Base-by-base conservation (phyloP, 805 yeast genomes). In the Schizosaccharomyces cryophilus region DNA sequence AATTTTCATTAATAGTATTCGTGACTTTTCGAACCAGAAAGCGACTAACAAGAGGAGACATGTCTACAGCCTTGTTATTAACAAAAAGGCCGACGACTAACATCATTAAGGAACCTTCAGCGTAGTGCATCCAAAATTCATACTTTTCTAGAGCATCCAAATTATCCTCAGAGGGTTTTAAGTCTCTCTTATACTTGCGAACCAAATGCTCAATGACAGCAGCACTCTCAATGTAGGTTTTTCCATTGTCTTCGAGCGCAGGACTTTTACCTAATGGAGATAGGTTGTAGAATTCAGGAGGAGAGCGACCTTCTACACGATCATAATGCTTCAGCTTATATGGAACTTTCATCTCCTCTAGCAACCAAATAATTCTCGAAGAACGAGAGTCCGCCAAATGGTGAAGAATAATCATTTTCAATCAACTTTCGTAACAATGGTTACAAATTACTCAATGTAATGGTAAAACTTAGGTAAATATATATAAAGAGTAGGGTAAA, bases 261-360 rank as follows among this genome's bases (percentile, higher is more conserved):
- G 90, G 90, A 0, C 81, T 72, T 66, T 80, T 81, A 0, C 87
- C 88, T 26, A 79, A 69, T 9, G 85, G 83, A 66, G 80, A 84
- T 11, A 81, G 71, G 48, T 77, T 72, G 62, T 73, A 73, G 48
- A 82, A 69, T 45, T 73, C 80, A 1, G 72, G 71, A 6, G 79
- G 80, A 0, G 81, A 81, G 54, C 78, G 70, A 69, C 74, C 74
- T 21, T 74, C 72, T 7, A 72, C 73, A 60, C 88, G 74, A 62
- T 76, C 69, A 68, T 79, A 81, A 2, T 76, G 67, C 64, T 79
- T 76, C 21, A 82, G 69, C 15, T 77, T 78, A 66, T 81, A 84
- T 30, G 78, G 78, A 5, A 83, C 66, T 13, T 73, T 73, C 15
- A 84, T 71, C 60, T 81, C 78, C 63, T 82, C 86, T n/a, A 84